Conservation (phyloP, 2,329 filamentous ascomycete genomes). For the Paracorniculantispora psalliotae region DNA sequence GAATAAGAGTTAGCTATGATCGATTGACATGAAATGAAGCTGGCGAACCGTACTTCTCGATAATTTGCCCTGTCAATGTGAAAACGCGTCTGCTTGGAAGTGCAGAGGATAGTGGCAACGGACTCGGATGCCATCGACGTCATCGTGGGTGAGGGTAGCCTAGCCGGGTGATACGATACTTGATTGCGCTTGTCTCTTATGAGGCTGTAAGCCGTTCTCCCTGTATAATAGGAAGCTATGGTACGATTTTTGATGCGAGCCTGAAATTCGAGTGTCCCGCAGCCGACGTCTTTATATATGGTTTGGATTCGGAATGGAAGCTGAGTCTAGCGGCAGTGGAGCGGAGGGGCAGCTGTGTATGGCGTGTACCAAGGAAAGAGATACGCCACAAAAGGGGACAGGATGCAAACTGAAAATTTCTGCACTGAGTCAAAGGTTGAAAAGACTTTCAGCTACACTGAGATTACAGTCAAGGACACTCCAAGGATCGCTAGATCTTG, state of each 20-base stretch:
- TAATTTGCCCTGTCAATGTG: conserved; percentile 52
- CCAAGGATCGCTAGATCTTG: neutral
- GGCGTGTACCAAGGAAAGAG: neutral
- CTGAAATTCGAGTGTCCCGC: neutral
- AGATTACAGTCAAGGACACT: neutral
- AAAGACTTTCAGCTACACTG: neutral
- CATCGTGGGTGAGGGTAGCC: conserved; percentile 27
- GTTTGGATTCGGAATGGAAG: neutral
- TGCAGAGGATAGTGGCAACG: conserved; percentile 52
- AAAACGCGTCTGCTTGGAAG: conserved; percentile 64
- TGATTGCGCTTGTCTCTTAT: neutral
- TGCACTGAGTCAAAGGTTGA: neutral
- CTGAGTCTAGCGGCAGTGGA: neutral
- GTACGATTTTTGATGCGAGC: neutral
- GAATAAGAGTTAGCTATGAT: neutral
- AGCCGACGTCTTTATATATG: neutral
- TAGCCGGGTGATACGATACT: neutral
- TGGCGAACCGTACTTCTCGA: conserved; percentile 44
- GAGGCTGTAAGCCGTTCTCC: neutral
- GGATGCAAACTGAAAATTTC: neutral
- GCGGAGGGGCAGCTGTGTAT: neutral
- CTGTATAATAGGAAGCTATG: neutral
- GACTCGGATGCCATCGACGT: conserved; percentile 46
- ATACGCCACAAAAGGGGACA: neutral
- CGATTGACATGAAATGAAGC: neutral